These are phyloP conservation scores for Galeopsis tetrahit DNA, from an alignment of 257 asterid genomes.

Conservation along the genomic window DNA sequence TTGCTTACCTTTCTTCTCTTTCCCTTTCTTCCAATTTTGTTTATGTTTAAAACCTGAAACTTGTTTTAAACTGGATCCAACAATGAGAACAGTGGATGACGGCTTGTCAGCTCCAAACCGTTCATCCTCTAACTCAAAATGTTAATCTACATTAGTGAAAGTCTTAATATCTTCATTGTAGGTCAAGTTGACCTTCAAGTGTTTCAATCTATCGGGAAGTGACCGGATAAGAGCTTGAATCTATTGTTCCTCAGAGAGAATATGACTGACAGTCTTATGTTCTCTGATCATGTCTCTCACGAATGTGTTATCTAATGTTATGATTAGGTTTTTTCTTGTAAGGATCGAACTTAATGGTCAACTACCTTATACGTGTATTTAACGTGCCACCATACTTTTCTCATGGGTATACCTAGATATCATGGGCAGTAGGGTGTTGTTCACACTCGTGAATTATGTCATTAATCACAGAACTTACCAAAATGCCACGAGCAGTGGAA, in stretches of 20 bases:
- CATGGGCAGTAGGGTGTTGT: not conserved
- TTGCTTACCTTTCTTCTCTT: not conserved
- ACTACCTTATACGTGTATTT: not conserved
- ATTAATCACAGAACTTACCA: not conserved
- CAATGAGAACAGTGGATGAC: not conserved
- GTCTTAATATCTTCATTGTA: not conserved
- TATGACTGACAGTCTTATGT: not conserved
- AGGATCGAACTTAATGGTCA: not conserved
- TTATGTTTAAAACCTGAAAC: not conserved
- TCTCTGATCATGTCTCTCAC: too few species aligned
- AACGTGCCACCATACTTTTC: not conserved
- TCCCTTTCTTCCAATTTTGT: not conserved
- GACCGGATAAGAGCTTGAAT: not conserved
- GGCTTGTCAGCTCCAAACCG: not conserved
- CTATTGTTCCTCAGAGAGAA: not conserved
- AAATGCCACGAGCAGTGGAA: not conserved
- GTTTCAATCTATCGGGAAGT: not conserved
- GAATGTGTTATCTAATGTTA: too few species aligned
- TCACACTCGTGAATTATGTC: not conserved
- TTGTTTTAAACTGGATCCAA: not conserved
- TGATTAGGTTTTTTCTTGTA: too few species aligned
- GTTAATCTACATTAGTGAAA: not conserved
- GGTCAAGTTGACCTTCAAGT: not conserved
- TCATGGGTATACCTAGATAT: not conserved
- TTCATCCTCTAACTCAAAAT: not conserved